Evolutionary conservation across 306 rosid genomes (phyloP).

Genomic region (Astragalus glycyphyllos): DNA sequence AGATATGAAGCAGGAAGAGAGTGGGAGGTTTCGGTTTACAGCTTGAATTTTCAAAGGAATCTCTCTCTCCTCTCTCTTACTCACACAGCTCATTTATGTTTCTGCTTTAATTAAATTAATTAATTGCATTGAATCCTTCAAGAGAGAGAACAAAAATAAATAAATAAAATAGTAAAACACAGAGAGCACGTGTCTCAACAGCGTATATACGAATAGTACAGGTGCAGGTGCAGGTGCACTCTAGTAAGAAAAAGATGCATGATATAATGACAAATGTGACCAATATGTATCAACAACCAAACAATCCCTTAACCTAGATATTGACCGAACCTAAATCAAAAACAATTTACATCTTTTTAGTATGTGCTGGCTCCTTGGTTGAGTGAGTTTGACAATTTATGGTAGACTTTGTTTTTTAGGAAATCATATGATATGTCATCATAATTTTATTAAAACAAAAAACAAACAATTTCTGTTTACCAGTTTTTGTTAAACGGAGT

Average conservation of each 20-base stretch:
- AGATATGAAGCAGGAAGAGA: background rate
- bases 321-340: background rate
- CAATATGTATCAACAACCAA: background rate
- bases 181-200: slow-evolving; percentile 45
- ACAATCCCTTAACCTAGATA: background rate
- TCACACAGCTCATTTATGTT: slow-evolving; percentile 53
- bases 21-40: slow-evolving; percentile 46
- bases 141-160: background rate
- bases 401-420: too few species aligned
- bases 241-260: background rate
- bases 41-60: slow-evolving; percentile 58
- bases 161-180: background rate
- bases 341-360: too few species aligned
- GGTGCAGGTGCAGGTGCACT: background rate
- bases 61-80: slow-evolving; percentile 54
- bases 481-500: too few species aligned
- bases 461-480: too few species aligned
- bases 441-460: too few species aligned
- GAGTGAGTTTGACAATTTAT: too few species aligned
- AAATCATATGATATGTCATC: too few species aligned
- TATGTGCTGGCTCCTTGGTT: too few species aligned
- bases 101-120: slow-evolving; percentile 5
- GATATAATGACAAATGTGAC: too few species aligned
- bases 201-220: slow-evolving; percentile 6
- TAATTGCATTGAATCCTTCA: background rate